Base-by-base conservation (phyloP, 2,329 filamentous ascomycete genomes). In the Cytospora piceae region DNA sequence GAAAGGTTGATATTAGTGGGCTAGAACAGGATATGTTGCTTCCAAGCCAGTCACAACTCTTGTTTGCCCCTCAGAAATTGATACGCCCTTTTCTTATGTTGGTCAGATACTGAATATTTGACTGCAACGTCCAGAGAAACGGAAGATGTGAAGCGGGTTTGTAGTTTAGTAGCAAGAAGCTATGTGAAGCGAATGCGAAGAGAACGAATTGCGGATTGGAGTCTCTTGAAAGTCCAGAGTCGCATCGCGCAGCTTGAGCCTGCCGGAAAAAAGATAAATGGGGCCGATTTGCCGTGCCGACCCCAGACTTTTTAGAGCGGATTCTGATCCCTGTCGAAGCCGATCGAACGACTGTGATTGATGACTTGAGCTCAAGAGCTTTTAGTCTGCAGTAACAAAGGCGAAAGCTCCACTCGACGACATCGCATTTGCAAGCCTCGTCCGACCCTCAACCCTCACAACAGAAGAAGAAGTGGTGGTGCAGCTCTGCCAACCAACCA, bases 221-320 rank as follows among this genome's bases (percentile, higher is more conserved):
- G 37, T 17, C 15, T n/a, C 39, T 14, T 17, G 17, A 42, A n/a
- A n/a, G 39, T n/a, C 20, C 34, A 37, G 34, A 37, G 17, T 42
- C 39, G 39, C 39, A 42, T 42, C 39, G 39, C 39, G 39, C 8
- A 42, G 39, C 17, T 42, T n/a, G 39, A 42, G 39, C 39, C 39
- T 42, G 39, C 39, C 39, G 39, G 39, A 8, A n/a, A 42, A 42
- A n/a, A 4, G 4, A 42, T 20, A 42, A n/a, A 8, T 42, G 39
- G 39, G 39, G 1, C 39, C 17, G 20, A 8, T 20, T 42, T 17
- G 39, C 52, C 56, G 34, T 37, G 34, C 65, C 49, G 53, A 63
- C 65, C 65, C 65, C 63, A 31, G 61, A 51, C 5, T 49, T 67
- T 58, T 58, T 42, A 9, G 9, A 34, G 39, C 39, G 39, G 39